Base-by-base conservation (phyloP, 2,329 filamentous ascomycete species). In the Cordyceps sp. region DNA sequence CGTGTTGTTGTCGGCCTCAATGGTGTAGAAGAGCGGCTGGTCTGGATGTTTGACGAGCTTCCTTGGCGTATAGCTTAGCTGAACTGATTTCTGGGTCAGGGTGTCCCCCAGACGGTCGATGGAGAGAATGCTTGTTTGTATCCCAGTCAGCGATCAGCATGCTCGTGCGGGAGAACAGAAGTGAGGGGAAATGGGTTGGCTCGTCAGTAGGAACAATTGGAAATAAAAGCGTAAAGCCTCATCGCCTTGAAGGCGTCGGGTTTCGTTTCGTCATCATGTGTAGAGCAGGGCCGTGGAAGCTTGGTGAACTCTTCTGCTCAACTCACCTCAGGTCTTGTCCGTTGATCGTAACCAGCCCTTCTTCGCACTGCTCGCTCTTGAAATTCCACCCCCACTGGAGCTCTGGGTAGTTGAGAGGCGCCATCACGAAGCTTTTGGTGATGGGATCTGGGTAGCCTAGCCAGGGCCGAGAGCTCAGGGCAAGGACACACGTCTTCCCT, bases 141-240 rank as follows among this genome's bases (percentile, higher is more conserved):
- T 15, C 20, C 21, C 12, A 20, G 16, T 21, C 9, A 14, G 18
- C 26, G 8, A 10, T 16, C 7, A 9, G 10, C 3, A 6, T 14
- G 5, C 15, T 10, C 15, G 15, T 14, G 19, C 13, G 14, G 12
- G 12, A 28, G 28, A 28, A 6, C 10, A 25, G 5, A 35, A 20
- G 16, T 6, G 19, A 28, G 15, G 17, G 27, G 32, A 30, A 30
- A 29, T 22, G 34, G n/a, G 33, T 35, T 42, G 34, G 48, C 55
- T 54, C 59, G 53, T 93, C 85, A 93, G 85, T 75, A 93, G 84
- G 84, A 93, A 93, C 85, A 93, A 93, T 92, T 93, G 83, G 64
- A 62, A 63, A 63, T 57, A 43, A 66, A 59, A 57, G 56, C 53
- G 57, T 64, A 57, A 26, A 55, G 47, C 66, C 67, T 74, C 68